A percentile compares a stretch with the other conserved stretches of the same genome.
Evolutionary conservation across 2,329 filamentous ascomycete genomes (phyloP).

Genomic region (Trichoderma afroharzianum): DNA sequence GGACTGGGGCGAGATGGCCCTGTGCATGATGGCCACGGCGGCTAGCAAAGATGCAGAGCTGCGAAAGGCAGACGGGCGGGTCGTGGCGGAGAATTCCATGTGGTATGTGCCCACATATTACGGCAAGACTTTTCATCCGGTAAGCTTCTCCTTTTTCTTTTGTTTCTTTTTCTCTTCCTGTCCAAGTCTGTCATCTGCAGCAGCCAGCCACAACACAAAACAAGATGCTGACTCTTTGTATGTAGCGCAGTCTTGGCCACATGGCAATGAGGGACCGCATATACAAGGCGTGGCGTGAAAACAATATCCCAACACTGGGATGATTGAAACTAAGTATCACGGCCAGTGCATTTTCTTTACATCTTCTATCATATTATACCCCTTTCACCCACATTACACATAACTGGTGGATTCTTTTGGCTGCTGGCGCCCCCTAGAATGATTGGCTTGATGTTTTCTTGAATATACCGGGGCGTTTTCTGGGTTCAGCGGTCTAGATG

Average conservation of each 20-base stretch:
- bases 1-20: conserved; percentile 42
- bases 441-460: background rate
- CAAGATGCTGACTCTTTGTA: background rate
- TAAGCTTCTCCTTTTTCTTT: conserved; percentile 18
- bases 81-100: conserved; percentile 35
- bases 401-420: background rate
- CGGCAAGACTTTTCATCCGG: conserved; percentile 45
- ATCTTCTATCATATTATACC: background rate
- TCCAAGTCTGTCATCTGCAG: background rate
- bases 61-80: conserved; percentile 26
- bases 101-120: conserved; percentile 47
- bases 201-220: background rate
- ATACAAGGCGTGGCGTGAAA: conserved; percentile 24
- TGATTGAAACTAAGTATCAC: background rate
- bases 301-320: background rate
- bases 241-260: conserved; percentile 37
- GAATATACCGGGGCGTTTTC: background rate
- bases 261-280: conserved; percentile 31
- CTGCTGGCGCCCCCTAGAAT: background rate
- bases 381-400: background rate
- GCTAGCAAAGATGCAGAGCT: conserved; percentile 35
- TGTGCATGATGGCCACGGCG: conserved; percentile 44
- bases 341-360: background rate
- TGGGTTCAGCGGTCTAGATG: background rate
- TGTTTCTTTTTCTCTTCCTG: no score